These are phyloP conservation scores for Tieghemiomyces parasiticus DNA, from an alignment of 192 early-diverging fungal species.

Conservation along the genomic window DNA sequence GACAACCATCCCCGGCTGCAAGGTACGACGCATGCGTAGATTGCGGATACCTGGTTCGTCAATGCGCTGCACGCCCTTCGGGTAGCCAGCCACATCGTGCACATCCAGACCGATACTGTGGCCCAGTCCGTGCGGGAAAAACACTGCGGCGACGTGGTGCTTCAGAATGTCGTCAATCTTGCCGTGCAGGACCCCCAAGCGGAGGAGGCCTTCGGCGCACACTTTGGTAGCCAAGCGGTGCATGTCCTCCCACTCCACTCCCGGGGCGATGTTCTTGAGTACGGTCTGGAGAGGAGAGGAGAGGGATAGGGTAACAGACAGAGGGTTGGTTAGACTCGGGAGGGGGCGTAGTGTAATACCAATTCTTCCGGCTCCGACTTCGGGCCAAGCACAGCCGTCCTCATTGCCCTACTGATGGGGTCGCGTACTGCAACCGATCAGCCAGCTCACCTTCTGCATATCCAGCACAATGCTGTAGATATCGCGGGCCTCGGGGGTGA, in stretches of 20 bases:
- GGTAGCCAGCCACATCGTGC: slow-evolving; percentile 71
- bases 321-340: no score
- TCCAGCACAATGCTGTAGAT: slow-evolving; percentile 74
- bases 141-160: slow-evolving; percentile 56
- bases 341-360: no score
- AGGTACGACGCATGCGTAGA: slow-evolving; percentile 54
- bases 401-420: no score
- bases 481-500: slow-evolving; percentile 45
- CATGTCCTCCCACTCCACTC: slow-evolving; percentile 78
- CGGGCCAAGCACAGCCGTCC: no score
- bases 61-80: slow-evolving; percentile 52
- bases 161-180: slow-evolving; percentile 37
- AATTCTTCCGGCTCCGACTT: no score
- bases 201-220: slow-evolving; percentile 47
- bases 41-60: slow-evolving; percentile 52
- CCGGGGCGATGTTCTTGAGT: slow-evolving; percentile 41
- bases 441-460: slow-evolving; percentile 44
- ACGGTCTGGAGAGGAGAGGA: slow-evolving; percentile 42
- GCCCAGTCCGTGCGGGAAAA: slow-evolving; percentile 87
- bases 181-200: slow-evolving; percentile 59
- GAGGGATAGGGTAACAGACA: no score
- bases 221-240: slow-evolving; percentile 48
- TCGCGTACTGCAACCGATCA: no score
- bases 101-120: slow-evolving; percentile 82
- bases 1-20: slow-evolving; percentile 69